These are phyloP conservation scores for Capsicum chinense DNA, from an alignment of 257 asterid genomes.

Conservation along the genomic window DNA sequence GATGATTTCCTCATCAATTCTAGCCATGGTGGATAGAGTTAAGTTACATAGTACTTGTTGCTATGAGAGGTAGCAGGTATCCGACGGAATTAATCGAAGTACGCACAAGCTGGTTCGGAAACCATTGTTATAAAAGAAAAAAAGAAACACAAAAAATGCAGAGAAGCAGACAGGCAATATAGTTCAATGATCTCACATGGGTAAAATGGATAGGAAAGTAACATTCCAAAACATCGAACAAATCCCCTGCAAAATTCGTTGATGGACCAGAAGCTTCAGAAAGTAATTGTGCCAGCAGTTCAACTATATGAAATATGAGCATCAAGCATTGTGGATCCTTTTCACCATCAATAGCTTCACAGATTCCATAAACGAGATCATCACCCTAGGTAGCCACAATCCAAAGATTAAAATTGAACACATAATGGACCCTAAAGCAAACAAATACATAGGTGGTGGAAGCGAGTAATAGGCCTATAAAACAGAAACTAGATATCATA, in stretches of 20 bases:
- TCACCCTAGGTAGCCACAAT: conserved; percentile 63
- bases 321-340: conserved; percentile 90
- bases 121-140: neutral
- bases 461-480: neutral
- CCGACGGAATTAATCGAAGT: too few species aligned
- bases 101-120: too few species aligned
- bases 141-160: neutral
- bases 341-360: conserved; percentile 88
- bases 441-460: neutral
- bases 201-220: conserved; percentile 94
- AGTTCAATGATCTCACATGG: conserved; percentile 66
- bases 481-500: neutral
- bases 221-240: conserved; percentile 74
- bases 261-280: conserved; percentile 70
- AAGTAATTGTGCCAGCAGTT: conserved; percentile 61
- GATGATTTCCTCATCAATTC: too few species aligned
- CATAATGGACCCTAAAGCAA: neutral
- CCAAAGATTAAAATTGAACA: conserved; percentile 8
- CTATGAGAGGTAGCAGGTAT: too few species aligned
- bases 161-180: conserved; percentile 24
- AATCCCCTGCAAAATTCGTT: conserved; percentile 64
- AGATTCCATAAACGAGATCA: conserved; percentile 68
- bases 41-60: too few species aligned
- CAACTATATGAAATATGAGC: conserved; percentile 69
- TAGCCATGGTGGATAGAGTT: too few species aligned